Conservation (phyloP, 768 basidiomycete species). For the Mycena rebaudengoi region DNA sequence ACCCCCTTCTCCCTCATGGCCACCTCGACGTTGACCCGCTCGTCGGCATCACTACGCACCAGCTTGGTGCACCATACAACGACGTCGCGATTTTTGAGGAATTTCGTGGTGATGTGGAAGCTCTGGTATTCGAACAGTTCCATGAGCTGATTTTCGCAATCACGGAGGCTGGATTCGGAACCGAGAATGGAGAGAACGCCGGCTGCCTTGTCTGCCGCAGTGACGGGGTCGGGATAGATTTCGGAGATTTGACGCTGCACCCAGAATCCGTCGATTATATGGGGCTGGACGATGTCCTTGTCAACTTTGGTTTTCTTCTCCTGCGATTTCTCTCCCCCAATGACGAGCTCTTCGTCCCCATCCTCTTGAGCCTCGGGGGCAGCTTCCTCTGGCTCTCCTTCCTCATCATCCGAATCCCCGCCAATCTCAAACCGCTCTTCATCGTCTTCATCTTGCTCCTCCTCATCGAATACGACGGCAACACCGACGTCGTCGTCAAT, state of each 20-base stretch:
- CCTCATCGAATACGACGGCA: constrained; percentile 97
- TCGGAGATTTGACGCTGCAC: constrained; percentile 94
- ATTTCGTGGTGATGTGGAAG: constrained; percentile 88
- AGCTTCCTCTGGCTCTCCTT: constrained; percentile 61
- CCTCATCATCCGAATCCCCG: constrained; percentile 83
- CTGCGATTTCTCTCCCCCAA: constrained; percentile 72
- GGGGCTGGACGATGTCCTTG: constrained; percentile 86
- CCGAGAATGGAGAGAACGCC: constrained; percentile 85
- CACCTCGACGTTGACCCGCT: constrained; percentile 92
- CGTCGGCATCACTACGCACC: constrained; percentile 87
- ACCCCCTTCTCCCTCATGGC: constrained; percentile 98
- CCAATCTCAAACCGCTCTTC: constrained; percentile 89
- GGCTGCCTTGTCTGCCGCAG: constrained; percentile 90
- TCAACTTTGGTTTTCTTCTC: constrained; percentile 65
- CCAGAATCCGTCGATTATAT: constrained; percentile 97
- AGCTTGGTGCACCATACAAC: constrained; percentile 98
- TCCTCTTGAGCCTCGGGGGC: constrained; percentile 55
- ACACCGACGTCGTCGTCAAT: constrained; percentile 98
- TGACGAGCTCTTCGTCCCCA: constrained; percentile 75
- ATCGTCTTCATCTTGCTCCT: constrained; percentile 94
- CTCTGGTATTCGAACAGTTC: constrained; percentile 94
- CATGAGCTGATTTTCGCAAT: constrained; percentile 96
- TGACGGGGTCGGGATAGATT: constrained; percentile 93
- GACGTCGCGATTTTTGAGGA: constrained; percentile 95
- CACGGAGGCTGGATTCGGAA: constrained; percentile 87